Evolutionary conservation across 2,329 filamentous ascomycete genomes (phyloP).

Genomic region (Colletotrichum navitas): DNA sequence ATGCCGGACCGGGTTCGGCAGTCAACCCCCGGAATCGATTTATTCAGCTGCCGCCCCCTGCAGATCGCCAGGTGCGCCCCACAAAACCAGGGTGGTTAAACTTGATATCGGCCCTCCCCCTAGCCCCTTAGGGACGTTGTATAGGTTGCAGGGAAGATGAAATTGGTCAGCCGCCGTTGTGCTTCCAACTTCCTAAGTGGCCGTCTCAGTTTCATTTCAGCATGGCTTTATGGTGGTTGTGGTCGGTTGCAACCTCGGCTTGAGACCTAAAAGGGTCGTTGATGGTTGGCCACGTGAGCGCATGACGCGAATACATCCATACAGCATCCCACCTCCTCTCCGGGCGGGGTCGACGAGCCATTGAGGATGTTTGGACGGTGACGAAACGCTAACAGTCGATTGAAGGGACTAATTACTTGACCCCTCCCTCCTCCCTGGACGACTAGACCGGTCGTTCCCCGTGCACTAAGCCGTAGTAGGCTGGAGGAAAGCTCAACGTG

Average conservation of each 20-base stretch:
- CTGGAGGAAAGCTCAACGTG: constrained; percentile 9
- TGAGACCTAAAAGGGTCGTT: constrained; percentile 11
- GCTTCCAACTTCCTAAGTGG: background rate
- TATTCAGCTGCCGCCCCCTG: background rate
- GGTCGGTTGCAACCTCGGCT: constrained; percentile 16
- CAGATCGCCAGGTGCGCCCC: constrained; percentile 31
- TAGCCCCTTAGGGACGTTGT: constrained; percentile 4
- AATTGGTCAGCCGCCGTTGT: background rate
- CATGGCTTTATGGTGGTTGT: background rate
- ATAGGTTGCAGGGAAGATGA: constrained; percentile 19
- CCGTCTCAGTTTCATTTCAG: background rate
- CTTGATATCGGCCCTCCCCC: background rate
- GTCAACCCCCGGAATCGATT: background rate
- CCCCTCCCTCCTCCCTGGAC: constrained; percentile 8
- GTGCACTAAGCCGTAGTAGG: constrained; percentile 13
- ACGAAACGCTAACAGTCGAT: constrained; percentile 12
- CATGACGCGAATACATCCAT: background rate
- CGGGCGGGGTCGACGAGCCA: constrained; percentile 3
- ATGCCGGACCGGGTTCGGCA: constrained; percentile 17
- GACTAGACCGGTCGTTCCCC: constrained; percentile 9
- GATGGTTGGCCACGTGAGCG: constrained; percentile 18
- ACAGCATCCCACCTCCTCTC: constrained; percentile 7
- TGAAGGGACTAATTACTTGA: constrained; percentile 18
- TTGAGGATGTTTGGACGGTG: constrained; percentile 9
- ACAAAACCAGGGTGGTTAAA: background rate